Evolutionary conservation across 805 yeast genomes (phyloP).

Genomic region (Myxozyma sirexii): DNA sequence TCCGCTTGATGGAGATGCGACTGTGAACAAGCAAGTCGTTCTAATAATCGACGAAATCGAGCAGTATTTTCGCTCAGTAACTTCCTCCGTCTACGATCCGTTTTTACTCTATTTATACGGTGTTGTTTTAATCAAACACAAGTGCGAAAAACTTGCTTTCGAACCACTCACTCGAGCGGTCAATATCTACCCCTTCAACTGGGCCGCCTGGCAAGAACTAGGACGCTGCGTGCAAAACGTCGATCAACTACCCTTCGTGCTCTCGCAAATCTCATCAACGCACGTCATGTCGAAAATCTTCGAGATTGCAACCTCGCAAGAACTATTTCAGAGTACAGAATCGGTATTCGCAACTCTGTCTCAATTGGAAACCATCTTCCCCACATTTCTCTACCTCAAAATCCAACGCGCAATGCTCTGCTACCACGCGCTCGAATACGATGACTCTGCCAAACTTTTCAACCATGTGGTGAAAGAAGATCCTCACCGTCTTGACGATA

Average conservation of each 20-base stretch:
- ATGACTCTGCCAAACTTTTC: slow-evolving; percentile 74
- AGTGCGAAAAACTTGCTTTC: slow-evolving; percentile 63
- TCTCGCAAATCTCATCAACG: slow-evolving; percentile 12
- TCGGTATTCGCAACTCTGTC: slow-evolving; percentile 52
- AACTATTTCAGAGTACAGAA: slow-evolving; percentile 69
- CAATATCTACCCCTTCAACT: slow-evolving; percentile 74
- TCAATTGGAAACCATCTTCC: slow-evolving; percentile 58
- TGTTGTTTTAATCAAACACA: slow-evolving; percentile 61
- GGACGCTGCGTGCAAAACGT: slow-evolving; percentile 64
- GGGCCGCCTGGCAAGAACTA: slow-evolving; percentile 94
- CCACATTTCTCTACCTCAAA: slow-evolving; percentile 70
- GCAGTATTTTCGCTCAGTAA: slow-evolving; percentile 26
- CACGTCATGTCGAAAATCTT: slow-evolving; percentile 56
- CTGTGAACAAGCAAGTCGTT: slow-evolving; percentile 42
- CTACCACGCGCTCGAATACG: slow-evolving; percentile 84
- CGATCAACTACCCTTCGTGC: slow-evolving; percentile 20
- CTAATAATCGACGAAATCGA: slow-evolving; percentile 49
- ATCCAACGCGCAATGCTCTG: slow-evolving; percentile 81
- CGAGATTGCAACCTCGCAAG: slow-evolving; percentile 69
- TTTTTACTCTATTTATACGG: slow-evolving; percentile 76
- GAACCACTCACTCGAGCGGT: slow-evolving; percentile 63
- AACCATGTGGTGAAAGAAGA: slow-evolving; percentile 73
- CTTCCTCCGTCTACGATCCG: slow-evolving; percentile 49
- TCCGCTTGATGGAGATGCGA: slow-evolving; percentile 39
- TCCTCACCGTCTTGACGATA: slow-evolving; percentile 85